phyloP scores from a whole-genome alignment of 2,329 filamentous ascomycete species.

The Cladosporium sp. region DNA sequence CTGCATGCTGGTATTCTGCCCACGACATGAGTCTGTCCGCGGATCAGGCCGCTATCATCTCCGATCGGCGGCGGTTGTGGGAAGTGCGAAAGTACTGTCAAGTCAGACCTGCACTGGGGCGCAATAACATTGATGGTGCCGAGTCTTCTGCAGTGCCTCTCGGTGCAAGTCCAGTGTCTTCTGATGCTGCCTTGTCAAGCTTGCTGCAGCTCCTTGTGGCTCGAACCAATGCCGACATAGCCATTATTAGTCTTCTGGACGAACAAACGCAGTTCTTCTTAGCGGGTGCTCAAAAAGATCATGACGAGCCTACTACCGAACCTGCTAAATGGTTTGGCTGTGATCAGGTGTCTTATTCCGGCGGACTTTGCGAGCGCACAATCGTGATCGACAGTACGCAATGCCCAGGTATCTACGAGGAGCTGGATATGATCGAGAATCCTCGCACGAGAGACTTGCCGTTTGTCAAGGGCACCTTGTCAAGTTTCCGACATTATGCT shows the following conservation, averaged over 20 bases:
- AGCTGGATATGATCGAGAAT: conserved; percentile 8
- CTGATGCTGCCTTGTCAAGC: background rate
- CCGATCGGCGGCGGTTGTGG: conserved; percentile 4
- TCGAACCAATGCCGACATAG: background rate
- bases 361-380: conserved; percentile 17
- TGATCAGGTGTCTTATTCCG: conserved; percentile 8
- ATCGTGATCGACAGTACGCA: background rate
- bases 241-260: background rate
- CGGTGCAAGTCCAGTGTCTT: background rate
- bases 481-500: background rate
- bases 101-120: background rate
- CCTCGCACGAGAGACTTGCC: background rate
- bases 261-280: background rate
- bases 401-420: conserved; percentile 13
- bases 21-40: background rate
- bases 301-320: background rate
- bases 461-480: background rate
- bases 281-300: background rate
- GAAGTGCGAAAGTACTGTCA: conserved; percentile 18
- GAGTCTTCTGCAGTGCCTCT: background rate
- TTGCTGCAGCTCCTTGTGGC: background rate
- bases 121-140: background rate
- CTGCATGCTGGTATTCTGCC: background rate
- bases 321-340: conserved; percentile 12
- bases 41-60: background rate